Conservation (phyloP, 106 monocot genomes). For the Posidonia australis region DNA sequence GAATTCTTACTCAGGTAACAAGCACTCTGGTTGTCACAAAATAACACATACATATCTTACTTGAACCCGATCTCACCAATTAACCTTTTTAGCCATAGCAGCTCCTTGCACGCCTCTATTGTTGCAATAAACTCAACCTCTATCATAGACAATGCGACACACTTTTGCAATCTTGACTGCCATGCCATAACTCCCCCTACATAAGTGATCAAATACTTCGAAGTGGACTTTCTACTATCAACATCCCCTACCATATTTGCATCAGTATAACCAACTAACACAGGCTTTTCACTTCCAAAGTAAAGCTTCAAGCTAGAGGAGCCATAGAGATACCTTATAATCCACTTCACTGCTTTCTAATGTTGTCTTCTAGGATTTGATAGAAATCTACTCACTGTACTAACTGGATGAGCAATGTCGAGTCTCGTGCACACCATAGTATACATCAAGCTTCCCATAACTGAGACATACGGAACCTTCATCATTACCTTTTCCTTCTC, state of each 20-base stretch:
- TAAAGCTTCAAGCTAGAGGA: neutral
- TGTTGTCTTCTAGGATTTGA: neutral
- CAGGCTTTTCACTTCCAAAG: neutral
- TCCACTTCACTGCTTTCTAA: neutral
- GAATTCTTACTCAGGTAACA: neutral
- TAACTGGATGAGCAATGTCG: neutral
- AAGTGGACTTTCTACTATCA: neutral
- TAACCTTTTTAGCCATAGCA: neutral
- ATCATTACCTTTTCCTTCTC: neutral
- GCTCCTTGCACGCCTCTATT: neutral
- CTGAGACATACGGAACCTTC: neutral
- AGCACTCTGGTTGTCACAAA: neutral
- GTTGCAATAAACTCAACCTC: neutral
- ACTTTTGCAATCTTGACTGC: neutral
- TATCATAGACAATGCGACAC: neutral
- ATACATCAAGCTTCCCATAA: neutral
- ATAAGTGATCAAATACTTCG: neutral
- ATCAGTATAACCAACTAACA: neutral
- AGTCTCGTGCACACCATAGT: neutral
- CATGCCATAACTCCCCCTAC: neutral
- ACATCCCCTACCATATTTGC: neutral
- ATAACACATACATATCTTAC: neutral
- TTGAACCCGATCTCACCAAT: neutral
- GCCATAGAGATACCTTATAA: neutral
- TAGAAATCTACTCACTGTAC: neutral